Evolutionary conservation across 257 asterid genomes (phyloP), one percentile per base, ranked within the genome.

Genomic region (Solanum chiquidenum): DNA sequence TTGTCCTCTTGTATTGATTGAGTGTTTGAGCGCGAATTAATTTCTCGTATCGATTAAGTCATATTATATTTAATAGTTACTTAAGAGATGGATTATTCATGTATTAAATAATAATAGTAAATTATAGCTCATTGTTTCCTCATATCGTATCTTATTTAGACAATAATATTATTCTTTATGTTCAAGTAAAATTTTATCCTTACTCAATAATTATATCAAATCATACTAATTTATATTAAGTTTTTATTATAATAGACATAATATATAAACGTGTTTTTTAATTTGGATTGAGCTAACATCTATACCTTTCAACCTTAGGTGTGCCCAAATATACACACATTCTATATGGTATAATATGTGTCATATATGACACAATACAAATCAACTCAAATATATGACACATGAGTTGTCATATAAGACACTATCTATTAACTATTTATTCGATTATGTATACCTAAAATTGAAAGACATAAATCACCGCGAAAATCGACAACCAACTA

Each of bases 231-330:
- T 60, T 8, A 60, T 60, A 1, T 21, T 60, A 0, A 58, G 0
- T 58, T 58, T 58, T 58, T 21, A 58, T 58, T 21, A 8, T 58
- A 58, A 58, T 58, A 9, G 12, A 0, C 0, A 58, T 58, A 21
- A 21, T 4, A 21, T 58, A 3, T 58, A 58, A 58, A 21, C 1
- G 0, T 58, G 1, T 21, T 21, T 21, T 58, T 58, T 0, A 58
- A 58, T 21, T 21, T 58, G 68, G 0, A 20, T 21, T 21, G 0
- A 58, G 2, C 6, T 58, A 7, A 58, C 12, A 58, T 21, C 1
- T 21, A 58, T 0, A 0, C 0, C 4, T 1, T 58, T 21, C 5
- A 21, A 58, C 0, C 0, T 58, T 58, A 3, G 0, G 12, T 58
- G 68, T 21, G 12, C 0, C 2, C 25, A 55, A 55, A 0, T 55